Evolutionary conservation across 2,329 filamentous ascomycete species (phyloP), one percentile per base, ranked within the genome.

Genomic region (Chalaropsis thielavioides): DNA sequence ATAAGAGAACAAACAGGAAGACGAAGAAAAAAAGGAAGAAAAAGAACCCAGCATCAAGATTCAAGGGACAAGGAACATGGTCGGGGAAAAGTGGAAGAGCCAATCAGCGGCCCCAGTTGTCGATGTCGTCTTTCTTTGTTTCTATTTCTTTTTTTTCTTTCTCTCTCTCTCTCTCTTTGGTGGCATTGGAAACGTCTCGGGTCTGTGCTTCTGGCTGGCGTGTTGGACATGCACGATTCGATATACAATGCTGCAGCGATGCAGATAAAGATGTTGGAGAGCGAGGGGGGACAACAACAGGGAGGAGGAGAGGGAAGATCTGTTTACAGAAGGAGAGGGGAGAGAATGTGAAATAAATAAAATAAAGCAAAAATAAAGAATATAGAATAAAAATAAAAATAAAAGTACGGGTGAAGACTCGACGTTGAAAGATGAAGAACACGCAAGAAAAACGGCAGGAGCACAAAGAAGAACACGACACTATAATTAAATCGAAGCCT

Each of bases 401-500:
- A 38, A 38, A 8, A 38, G 5, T 38, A 38, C 35, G 6, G 35
- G 35, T 10, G 5, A 31, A 10, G 35, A 38, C 35, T 38, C 31
- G 35, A 38, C 35, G 35, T 38, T 38, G 35, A 10, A 31, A 31
- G 31, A 31, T 31, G 3, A 24, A 24, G 8, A 51, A 11, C 22
- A 51, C 35, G 54, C 19, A 43, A 51, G 40, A 35, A 51, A 64
- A 51, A 19, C 17, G 11, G 44, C 13, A 40, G n/a, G 51, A 44
- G 24, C 17, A 51, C 31, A 54, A 43, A 46, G 19, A n/a, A 54
- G 35, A 62, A 46, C 43, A n/a, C 38, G 51, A 22, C 22, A 10
- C 27, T 44, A 62, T 41, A 15, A 51, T n/a, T 8, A 51, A 58
- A 64, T 31, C 17, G 49, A 64, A 58, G 62, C 10, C 59, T 35